A percentile compares a stretch with the other conserved stretches of the same genome.
These are phyloP conservation scores for Colletotrichum cereale DNA, from an alignment of 2,329 filamentous ascomycete species.

Conservation along the genomic window DNA sequence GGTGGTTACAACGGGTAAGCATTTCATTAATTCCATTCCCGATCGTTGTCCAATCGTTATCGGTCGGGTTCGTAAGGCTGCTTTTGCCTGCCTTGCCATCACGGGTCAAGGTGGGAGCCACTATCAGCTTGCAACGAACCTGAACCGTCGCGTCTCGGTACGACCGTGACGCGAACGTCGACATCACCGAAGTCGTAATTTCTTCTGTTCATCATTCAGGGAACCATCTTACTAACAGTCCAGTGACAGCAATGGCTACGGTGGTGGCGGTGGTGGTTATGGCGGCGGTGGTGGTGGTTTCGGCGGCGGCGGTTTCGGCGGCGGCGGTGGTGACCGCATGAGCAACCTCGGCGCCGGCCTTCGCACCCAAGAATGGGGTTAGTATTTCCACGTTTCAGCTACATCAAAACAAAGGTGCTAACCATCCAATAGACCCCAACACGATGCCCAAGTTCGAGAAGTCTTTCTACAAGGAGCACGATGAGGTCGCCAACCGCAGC, in stretches of 20 bases:
- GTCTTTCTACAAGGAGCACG: constrained; percentile 98
- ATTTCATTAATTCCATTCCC: constrained; percentile 48
- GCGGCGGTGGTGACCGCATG: constrained; percentile 89
- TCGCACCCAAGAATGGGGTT: constrained; percentile 91
- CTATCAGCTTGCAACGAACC: background rate
- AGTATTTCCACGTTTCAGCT: constrained; percentile 54
- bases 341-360: constrained; percentile 87
- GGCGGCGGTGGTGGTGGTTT: constrained; percentile 60
- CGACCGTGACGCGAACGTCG: background rate
- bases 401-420: constrained; percentile 39
- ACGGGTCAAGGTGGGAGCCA: background rate
- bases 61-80: constrained; percentile 44
- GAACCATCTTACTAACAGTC: constrained; percentile 51
- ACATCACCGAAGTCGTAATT: constrained; percentile 20
- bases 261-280: constrained; percentile 59
- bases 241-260: constrained; percentile 65
- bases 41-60: constrained; percentile 35
- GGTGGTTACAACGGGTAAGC: constrained; percentile 59
- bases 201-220: constrained; percentile 6
- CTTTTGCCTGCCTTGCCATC: constrained; percentile 21
- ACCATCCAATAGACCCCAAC: constrained; percentile 71
- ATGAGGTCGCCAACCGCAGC: constrained; percentile 80
- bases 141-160: constrained; percentile 2
- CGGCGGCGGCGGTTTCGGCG: constrained; percentile 55
- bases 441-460: constrained; percentile 97